Evolutionary conservation across 345 rosid genomes (phyloP), one percentile per base, ranked within the genome.

Genomic region (Capsella bursapastoris): DNA sequence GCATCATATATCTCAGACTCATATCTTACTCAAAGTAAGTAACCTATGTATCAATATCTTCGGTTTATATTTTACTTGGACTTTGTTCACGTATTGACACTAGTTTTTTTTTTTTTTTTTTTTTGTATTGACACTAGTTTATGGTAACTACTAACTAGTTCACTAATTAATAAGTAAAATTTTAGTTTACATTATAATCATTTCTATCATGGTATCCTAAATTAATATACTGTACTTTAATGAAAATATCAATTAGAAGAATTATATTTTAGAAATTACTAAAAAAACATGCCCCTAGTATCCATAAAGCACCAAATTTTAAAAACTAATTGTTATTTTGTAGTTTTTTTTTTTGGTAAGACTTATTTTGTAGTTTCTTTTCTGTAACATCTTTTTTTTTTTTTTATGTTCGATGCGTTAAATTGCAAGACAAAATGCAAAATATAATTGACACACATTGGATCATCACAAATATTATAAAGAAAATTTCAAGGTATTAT

Each of bases 1-100:
- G 68, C 56, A 75, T 75, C 78, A 34, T 34, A 58, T 66, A 58
- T 58, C 78, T 59, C 41, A 48, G 58, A 22, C 31, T 55, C 32
- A 59, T 9, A 16, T 31, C 11, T 47, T 57, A 12, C 7, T 15
- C 15, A 11, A 53, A 27, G 37, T 66, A 18, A 66, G 40, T 22
- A 22, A 49, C 34, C 22, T 16, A 13, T 48, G 16, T 22, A 22
- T 22, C 25, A 22, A 22, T 22, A 22, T 1, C 25, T 1, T 22
- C 0, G 25, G 2, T 22, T 22, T 22, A 22, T 22, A 22, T 22
- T 2, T 35, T 50, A 8, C 16, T 35, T 40, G 28, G 29, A 43
- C 3, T 68, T 68, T 16, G 15, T 31, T 52, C 22, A 55, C 31
- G n/a, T 25, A 38, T 27, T 27, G 28, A 14, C 61, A 50, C 58